These are phyloP conservation scores for Fusarium piperis DNA, from an alignment of 2,329 filamentous ascomycete genomes.

Conservation along the genomic window DNA sequence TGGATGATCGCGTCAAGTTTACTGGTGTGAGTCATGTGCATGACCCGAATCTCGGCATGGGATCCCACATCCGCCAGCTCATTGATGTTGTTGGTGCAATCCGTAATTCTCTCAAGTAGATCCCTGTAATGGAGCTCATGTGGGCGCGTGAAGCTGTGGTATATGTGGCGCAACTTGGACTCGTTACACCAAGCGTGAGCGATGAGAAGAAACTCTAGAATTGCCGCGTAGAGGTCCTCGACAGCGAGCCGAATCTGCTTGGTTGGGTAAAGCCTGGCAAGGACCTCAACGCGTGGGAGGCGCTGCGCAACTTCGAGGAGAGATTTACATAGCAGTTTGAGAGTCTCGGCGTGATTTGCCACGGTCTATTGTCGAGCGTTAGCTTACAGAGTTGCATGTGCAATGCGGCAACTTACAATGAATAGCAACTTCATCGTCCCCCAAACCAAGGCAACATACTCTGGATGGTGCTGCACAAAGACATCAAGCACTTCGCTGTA, in stretches of 20 bases:
- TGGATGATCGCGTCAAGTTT: neutral
- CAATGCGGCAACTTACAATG: neutral
- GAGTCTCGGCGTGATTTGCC: neutral
- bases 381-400: rapidly evolving
- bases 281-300: neutral
- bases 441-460: constrained; percentile 19
- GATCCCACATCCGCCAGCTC: neutral
- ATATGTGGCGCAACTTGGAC: constrained; percentile 7
- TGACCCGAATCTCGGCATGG: neutral
- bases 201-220: constrained; percentile 10
- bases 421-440: constrained; percentile 19
- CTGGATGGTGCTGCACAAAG: constrained; percentile 13
- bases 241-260: neutral
- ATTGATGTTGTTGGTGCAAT: neutral
- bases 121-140: neutral
- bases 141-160: constrained; percentile 12
- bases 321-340: neutral
- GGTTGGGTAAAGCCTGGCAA: constrained; percentile 1
- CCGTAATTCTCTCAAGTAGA: neutral
- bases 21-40: neutral
- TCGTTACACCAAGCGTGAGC: constrained; percentile 12
- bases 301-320: neutral
- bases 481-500: constrained; percentile 11
- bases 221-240: neutral
- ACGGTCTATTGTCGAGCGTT: neutral